A percentile compares a stretch with the other conserved stretches of the same genome.
Conservation (phyloP, 768 basidiomycete genomes). For the Tremella yokohamensis region DNA sequence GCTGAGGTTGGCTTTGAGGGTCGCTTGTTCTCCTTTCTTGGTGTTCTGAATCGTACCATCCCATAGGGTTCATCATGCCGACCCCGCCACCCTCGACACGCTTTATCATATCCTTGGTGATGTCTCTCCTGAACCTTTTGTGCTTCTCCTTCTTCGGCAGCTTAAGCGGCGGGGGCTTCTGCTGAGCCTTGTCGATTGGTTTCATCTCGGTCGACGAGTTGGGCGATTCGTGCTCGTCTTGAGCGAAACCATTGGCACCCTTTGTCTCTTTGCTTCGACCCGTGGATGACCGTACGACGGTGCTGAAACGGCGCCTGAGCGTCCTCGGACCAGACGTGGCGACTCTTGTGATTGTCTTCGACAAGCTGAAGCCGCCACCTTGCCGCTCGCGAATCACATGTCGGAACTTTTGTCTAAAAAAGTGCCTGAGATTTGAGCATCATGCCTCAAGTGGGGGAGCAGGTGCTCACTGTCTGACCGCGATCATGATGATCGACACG, state of each 20-base stretch:
- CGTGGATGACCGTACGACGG: constrained; percentile 1
- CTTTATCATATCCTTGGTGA: constrained; percentile 51
- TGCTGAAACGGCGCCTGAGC: constrained; percentile 28
- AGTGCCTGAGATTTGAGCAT: constrained; percentile 22
- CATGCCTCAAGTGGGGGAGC: background rate
- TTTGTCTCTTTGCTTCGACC: too few relatives aligned
- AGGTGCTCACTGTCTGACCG: constrained; percentile 38
- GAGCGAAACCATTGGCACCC: background rate
- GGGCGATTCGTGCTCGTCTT: background rate
- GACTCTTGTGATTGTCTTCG: constrained; percentile 32
- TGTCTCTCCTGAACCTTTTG: constrained; percentile 33
- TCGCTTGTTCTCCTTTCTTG: background rate
- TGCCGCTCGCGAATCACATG: constrained; percentile 42
- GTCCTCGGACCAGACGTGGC: constrained; percentile 19
- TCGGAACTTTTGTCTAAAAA: constrained; percentile 46
- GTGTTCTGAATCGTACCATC: constrained; percentile 41
- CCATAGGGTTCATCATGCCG: constrained; percentile 51
- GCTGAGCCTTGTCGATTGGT: constrained; percentile 8
- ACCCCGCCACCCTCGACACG: constrained; percentile 52
- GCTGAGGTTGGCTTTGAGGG: too few relatives aligned
- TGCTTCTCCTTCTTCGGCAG: constrained; percentile 26
- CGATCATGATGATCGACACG: constrained; percentile 49
- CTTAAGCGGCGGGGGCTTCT: background rate
- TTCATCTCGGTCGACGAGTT: constrained; percentile 28
- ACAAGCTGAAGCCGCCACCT: constrained; percentile 21